Conservation (phyloP, 495 filamentous ascomycete species). For the Talaromyces wortmannii region DNA sequence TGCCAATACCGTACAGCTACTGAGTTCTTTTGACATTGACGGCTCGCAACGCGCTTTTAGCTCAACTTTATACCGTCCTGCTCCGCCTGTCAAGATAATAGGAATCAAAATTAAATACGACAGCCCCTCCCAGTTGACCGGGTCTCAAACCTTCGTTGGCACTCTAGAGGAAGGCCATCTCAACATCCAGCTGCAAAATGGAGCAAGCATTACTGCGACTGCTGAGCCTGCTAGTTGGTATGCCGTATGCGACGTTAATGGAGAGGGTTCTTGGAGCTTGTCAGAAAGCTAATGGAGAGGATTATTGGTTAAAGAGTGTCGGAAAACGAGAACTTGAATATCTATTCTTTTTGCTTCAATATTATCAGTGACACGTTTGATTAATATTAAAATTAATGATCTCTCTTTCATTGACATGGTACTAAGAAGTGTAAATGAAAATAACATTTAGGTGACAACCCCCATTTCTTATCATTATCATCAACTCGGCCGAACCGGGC, state of each 20-base stretch:
- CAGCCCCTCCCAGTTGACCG: neutral
- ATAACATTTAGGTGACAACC: neutral
- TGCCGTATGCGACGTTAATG: too few relatives aligned
- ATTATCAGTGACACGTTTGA: neutral
- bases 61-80: neutral
- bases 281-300: too few relatives aligned
- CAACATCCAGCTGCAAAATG: neutral
- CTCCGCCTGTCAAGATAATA: neutral
- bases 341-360: neutral
- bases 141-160: neutral
- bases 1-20: neutral
- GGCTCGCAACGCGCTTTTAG: neutral
- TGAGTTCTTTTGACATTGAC: neutral
- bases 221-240: neutral
- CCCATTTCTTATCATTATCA: neutral
- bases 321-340: neutral
- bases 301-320: too few relatives aligned
- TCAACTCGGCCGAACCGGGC: too few relatives aligned
- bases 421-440: neutral
- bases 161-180: neutral
- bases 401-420: neutral
- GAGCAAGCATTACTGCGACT: neutral
- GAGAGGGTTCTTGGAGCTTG: neutral
- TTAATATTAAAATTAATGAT: neutral
- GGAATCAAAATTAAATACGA: neutral